Conservation (phyloP, 164 flowering plant species). For the Dillenia turbinata region DNA sequence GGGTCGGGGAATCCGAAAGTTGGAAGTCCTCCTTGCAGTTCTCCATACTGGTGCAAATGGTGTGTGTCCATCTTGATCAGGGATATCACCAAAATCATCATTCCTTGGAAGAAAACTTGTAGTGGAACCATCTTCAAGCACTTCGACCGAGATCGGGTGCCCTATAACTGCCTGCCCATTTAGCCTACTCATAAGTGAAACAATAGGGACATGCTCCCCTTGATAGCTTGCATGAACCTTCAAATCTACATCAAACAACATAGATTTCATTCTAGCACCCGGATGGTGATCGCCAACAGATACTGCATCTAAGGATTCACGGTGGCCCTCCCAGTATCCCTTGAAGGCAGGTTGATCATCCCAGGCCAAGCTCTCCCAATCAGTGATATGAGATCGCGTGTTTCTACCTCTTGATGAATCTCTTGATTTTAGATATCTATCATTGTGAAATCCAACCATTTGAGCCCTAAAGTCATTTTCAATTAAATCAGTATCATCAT, state of each 20-base stretch:
- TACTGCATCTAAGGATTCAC: constrained; percentile 33
- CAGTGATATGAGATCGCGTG: constrained; percentile 13
- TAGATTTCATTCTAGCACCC: constrained; percentile 32
- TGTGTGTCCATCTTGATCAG: constrained; percentile 34
- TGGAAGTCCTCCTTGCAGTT: constrained; percentile 85
- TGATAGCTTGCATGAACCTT: constrained; percentile 62
- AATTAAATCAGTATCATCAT: constrained; percentile 22
- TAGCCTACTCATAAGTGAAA: constrained; percentile 72
- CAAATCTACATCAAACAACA: constrained; percentile 72
- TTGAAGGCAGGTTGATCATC: constrained; percentile 31
- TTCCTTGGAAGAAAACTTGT: constrained; percentile 29
- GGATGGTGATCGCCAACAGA: constrained; percentile 26
- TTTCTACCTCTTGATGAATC: constrained; percentile 23
- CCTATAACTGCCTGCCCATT: constrained; percentile 85
- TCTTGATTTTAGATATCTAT: constrained; percentile 26
- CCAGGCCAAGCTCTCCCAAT: constrained; percentile 44
- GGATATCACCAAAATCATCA: constrained; percentile 23
- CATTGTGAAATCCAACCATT: constrained; percentile 19
- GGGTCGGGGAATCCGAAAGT: constrained; percentile 71
- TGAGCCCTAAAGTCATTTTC: constrained; percentile 27
- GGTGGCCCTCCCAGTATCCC: constrained; percentile 51
- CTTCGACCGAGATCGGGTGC: constrained; percentile 71
- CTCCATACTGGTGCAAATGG: constrained; percentile 70
- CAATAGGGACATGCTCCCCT: constrained; percentile 71
- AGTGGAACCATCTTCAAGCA: constrained; percentile 52